Evolutionary conservation across 306 rosid species (phyloP).

Genomic region (Vachellia pachyceras): DNA sequence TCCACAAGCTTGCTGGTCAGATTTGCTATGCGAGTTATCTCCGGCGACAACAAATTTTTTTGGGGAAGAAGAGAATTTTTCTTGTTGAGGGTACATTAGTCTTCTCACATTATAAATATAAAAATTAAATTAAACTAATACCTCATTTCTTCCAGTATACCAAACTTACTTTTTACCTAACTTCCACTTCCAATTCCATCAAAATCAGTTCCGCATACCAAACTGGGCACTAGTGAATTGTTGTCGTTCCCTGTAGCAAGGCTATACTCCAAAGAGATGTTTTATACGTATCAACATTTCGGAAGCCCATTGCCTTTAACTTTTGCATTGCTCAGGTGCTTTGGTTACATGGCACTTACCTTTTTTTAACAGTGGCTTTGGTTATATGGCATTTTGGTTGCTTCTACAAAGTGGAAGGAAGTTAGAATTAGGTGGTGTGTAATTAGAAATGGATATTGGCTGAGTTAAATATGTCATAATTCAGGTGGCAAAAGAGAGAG

Average conservation of each 20-base stretch:
- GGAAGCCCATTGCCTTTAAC: neutral
- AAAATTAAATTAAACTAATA: too few species aligned
- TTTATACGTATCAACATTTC: neutral
- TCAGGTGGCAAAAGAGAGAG: neutral
- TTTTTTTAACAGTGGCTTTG: neutral
- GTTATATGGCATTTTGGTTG: neutral
- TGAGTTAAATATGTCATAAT: neutral
- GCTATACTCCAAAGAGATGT: conserved; percentile 2
- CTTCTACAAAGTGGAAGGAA: neutral
- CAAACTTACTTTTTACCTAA: too few species aligned
- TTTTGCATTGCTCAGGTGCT: conserved; percentile 1
- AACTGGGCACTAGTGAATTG: too few species aligned
- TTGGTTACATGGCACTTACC: neutral
- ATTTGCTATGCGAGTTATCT: too few species aligned
- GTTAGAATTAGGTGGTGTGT: conserved; percentile 4
- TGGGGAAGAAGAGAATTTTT: too few species aligned
- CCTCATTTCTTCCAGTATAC: too few species aligned
- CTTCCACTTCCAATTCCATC: too few species aligned
- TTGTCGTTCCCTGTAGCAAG: neutral
- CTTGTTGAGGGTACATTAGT: too few species aligned
- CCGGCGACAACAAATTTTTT: too few species aligned
- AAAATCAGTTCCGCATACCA: too few species aligned
- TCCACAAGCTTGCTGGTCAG: too few species aligned
- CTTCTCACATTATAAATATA: too few species aligned
- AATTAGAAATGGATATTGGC: neutral